Base-by-base conservation (phyloP, 2,329 filamentous ascomycete species). In the Rutstroemia sp. region DNA sequence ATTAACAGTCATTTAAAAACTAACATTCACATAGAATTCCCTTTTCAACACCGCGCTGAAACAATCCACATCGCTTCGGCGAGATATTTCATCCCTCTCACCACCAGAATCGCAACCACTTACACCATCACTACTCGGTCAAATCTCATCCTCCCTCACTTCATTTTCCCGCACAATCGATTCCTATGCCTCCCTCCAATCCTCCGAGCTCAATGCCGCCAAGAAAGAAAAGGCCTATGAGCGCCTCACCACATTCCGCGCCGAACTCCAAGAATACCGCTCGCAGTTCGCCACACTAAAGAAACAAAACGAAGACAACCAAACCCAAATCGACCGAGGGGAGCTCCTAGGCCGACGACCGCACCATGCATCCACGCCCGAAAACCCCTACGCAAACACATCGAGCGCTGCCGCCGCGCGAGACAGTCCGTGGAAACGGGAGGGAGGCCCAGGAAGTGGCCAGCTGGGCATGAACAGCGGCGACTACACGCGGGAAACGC, bases 221-320 rank as follows among this genome's bases (percentile, higher is more conserved):
- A 99, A 97, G 73, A 89, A 95, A 65, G 87, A 94, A 58, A 96
- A 97, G 69, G 94, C 92, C 1, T 78, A 83, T 61, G 90, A 95
- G 69, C 83, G 94, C 46, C 79, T 96, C 57, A 88, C 88, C 71
- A 89, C 84, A 65, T 99, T 99, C 73, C 85, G 89, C 57, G 73
- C 79, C 45, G 92, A 97, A 68, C 80, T 97, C 2, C 74, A 84
- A 51, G 89, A 92, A 54, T 96, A 91, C 70, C 82, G 90, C 38
- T 73, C 82, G 21, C 85, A 89, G 64, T 86, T 96, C 64, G 88
- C 92, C 63, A 78, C 80, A 38, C 75, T 96, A 51, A 94, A 92
- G 70, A 79, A 83, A 59, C 83, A 86, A 57, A 81, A 86, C 58
- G 92, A 96, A 62, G 89, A 95, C 39, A 79, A 82, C 36, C 79